A percentile compares a stretch with the other conserved stretches of the same genome.
phyloP scores from a whole-genome alignment of 805 yeast genomes.

The Kregervanrija pseudodelftensis region DNA sequence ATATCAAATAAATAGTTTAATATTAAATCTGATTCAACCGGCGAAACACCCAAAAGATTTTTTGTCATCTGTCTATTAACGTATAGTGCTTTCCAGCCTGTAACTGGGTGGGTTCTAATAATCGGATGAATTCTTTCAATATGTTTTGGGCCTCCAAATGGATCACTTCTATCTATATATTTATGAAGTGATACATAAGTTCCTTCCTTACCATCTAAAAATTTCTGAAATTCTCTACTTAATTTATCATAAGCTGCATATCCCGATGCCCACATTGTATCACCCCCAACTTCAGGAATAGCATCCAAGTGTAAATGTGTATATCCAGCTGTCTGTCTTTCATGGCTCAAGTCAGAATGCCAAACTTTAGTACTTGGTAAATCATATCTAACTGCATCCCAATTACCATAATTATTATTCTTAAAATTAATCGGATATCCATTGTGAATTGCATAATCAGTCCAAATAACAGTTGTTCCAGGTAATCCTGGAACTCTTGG shows the following conservation, averaged over 20 bases:
- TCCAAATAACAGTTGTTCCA: slow-evolving; percentile 36
- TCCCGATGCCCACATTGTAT: slow-evolving; percentile 46
- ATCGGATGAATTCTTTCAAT: slow-evolving; percentile 52
- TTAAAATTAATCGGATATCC: slow-evolving; percentile 15
- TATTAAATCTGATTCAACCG: slow-evolving; percentile 38
- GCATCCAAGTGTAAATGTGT: slow-evolving; percentile 44
- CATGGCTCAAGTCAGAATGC: slow-evolving; percentile 49
- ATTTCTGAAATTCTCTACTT: slow-evolving; percentile 40
- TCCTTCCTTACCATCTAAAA: slow-evolving; percentile 46
- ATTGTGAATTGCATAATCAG: slow-evolving; percentile 23
- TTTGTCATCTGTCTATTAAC: slow-evolving; percentile 43
- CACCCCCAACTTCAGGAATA: slow-evolving; percentile 44
- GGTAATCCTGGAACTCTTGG: slow-evolving; percentile 26
- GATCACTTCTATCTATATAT: slow-evolving; percentile 32
- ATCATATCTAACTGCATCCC: slow-evolving; percentile 5
- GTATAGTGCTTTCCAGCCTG: slow-evolving; percentile 51
- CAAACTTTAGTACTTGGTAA: slow-evolving; percentile 24
- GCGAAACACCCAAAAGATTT: slow-evolving; percentile 43
- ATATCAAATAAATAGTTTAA: slow-evolving; percentile 37
- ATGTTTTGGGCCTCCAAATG: slow-evolving; percentile 36
- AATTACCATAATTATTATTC: slow-evolving; percentile 10
- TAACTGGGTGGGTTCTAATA: slow-evolving; percentile 55
- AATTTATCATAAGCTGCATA: slow-evolving; percentile 48
- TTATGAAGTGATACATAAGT: slow-evolving; percentile 32
- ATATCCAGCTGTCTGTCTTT: slow-evolving; percentile 42